phyloP scores from a whole-genome alignment of 2,329 filamentous ascomycete genomes.

The Venturia effusa region DNA sequence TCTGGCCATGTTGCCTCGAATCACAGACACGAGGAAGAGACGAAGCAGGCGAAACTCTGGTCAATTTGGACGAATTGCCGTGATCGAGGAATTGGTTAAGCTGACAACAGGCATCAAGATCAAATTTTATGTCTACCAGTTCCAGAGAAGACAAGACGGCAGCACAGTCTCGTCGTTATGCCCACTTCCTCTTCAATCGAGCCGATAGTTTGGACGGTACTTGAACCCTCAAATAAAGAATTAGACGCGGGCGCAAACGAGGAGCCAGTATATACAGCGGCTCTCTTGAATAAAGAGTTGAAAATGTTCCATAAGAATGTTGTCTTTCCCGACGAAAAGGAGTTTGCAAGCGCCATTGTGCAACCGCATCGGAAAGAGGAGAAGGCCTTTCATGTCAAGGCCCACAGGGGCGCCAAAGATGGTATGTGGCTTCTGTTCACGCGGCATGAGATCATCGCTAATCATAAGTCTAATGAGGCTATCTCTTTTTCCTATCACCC shows the following conservation, averaged over 20 bases:
- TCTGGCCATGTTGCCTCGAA: not conserved
- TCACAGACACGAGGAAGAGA: not conserved
- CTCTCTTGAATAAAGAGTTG: conserved; percentile 38
- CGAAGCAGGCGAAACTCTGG: not conserved
- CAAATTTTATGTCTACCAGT: conserved; percentile 51
- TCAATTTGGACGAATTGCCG: not conserved
- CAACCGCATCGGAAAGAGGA: conserved; percentile 53
- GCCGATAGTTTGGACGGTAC: conserved; percentile 49
- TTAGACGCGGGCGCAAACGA: conserved; percentile 28
- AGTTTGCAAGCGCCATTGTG: conserved; percentile 49
- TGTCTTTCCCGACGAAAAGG: conserved; percentile 41
- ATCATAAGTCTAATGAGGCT: conserved; percentile 32
- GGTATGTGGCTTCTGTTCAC: conserved; percentile 27
- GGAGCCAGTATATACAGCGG: conserved; percentile 9
- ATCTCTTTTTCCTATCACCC: conserved; percentile 49
- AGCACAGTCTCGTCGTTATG: conserved; percentile 52
- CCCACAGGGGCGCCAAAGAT: conserved; percentile 54
- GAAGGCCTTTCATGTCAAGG: conserved; percentile 53
- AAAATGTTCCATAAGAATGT: conserved; percentile 34
- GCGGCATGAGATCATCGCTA: not conserved
- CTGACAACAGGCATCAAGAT: conserved; percentile 23
- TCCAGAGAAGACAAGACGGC: conserved; percentile 52
- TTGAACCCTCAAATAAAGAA: conserved; percentile 39
- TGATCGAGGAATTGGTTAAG: not conserved
- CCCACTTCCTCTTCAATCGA: conserved; percentile 35